Base-by-base conservation (phyloP, 2,329 filamentous ascomycete genomes). In the Sporothrix schenckii region DNA sequence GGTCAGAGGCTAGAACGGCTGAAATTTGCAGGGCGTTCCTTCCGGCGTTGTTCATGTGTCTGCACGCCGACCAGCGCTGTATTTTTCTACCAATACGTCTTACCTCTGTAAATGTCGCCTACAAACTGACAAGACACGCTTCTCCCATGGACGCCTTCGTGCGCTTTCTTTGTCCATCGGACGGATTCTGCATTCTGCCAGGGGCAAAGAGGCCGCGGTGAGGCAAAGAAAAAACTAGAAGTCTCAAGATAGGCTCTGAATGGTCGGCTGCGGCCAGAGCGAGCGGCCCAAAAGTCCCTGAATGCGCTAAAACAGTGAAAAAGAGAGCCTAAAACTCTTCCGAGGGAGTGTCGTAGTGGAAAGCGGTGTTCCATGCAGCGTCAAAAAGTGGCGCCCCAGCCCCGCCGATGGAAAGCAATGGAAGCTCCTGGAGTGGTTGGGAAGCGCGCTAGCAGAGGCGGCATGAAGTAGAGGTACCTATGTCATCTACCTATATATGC, bases 321-420 rank as follows among this genome's bases (percentile, higher is more conserved):
- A 50, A 19, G 44, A 21, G 24, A 30, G 2, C 58, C 58, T 9
- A 44, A 63, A 27, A 47, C n/a, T 14, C 39, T 47, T 10, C n/a
- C 39, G 21, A 58, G 19, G 30, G 56, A 60, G 30, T 44, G 68
- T 34, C 50, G 63, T 67, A 47, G 39, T 11, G 61, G 53, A 34
- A 69, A 66, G 66, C 49, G 70, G 61, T 65, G 56, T 65, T 68
- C 68, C 49, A 72, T 63, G 58, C 58, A 27, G 39, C 21, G 39
- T 47, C 34, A 63, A 19, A 63, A 71, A 70, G 69, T 58, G 73
- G 71, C 68, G 66, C 53, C 71, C 69, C 69, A 72, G 73, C 73
- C 72, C 73, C 73, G 72, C 73, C 70, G 69, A 74, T 75, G 73
- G 73, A 74, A 74, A 71, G 73, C 71, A 69, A 75, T 75, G 74